These are phyloP conservation scores for Russula brevipes DNA, from an alignment of 768 basidiomycete genomes.

Conservation along the genomic window DNA sequence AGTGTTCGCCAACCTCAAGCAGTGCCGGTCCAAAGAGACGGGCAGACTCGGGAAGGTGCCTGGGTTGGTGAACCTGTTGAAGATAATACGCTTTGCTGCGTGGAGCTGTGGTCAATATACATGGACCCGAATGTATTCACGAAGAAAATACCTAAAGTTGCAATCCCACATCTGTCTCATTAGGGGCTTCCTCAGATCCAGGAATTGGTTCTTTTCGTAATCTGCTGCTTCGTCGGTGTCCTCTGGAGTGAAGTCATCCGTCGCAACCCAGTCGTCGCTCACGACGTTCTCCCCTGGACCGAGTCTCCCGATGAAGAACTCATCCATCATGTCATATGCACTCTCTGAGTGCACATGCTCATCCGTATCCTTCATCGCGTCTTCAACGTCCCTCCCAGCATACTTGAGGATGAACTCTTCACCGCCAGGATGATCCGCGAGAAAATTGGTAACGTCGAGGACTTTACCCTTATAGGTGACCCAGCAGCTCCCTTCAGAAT, in stretches of 20 bases:
- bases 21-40: slow-evolving; percentile 78
- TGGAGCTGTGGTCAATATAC: slow-evolving; percentile 5
- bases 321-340: slow-evolving; percentile 88
- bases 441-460: slow-evolving; percentile 83
- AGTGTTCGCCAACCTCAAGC: slow-evolving; percentile 58
- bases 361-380: slow-evolving; percentile 69
- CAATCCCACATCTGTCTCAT: slow-evolving; percentile 81
- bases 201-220: slow-evolving; percentile 83
- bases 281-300: slow-evolving; percentile 72
- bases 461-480: slow-evolving; percentile 75
- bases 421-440: slow-evolving; percentile 89
- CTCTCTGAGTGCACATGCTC: slow-evolving; percentile 89
- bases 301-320: slow-evolving; percentile 79
- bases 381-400: slow-evolving; percentile 80
- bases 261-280: slow-evolving; percentile 84
- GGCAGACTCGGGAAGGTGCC: slow-evolving; percentile 78
- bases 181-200: slow-evolving; percentile 84
- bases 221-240: slow-evolving; percentile 78
- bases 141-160: slow-evolving; percentile 62
- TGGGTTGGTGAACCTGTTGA: slow-evolving; percentile 93
- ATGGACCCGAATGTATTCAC: not conserved
- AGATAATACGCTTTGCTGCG: slow-evolving; percentile 89
- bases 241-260: slow-evolving; percentile 88
- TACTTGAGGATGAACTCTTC: slow-evolving; percentile 82
- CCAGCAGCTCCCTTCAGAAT: slow-evolving; percentile 65